Evolutionary conservation across 805 yeast genomes (phyloP), one percentile per base, ranked within the genome.

Genomic region (Saccharomycopsis olivae): DNA sequence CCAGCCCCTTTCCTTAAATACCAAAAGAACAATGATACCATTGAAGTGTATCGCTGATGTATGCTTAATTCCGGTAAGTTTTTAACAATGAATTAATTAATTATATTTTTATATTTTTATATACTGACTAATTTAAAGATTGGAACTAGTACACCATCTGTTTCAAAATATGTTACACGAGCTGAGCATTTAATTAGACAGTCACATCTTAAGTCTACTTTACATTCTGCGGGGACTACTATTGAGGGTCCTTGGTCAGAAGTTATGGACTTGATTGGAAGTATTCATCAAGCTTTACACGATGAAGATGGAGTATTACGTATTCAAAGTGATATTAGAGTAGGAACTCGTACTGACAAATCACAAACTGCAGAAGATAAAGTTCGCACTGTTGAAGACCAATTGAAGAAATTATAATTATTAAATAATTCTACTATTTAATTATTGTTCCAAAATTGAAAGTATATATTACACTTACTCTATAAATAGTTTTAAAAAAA

Each of bases 141-240:
- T 51, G 96, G 95, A 18, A 85, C 94, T 2, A 72, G 68, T 1
- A 62, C 71, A 1, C 75, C 92, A 1, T 83, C 94, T 1, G 87
- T 86, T 1, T 82, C 92, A 6, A 82, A 80, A 50, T 85, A 84
- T 50, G 77, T 86, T 32, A 76, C 94, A 5, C 65, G 70, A 35
- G 75, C 81, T 30, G 89, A 86, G 47, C 62, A 69, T 20, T 57
- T 74, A 39, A 76, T 86, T 19, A 66, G 79, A 43, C 66, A 66
- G 18, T 72, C 82, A 23, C 78, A 73, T 2, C 61, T 86, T 40
- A 66, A 75, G 36, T 75, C 79, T 47, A 75, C 83, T 1, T 62
- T 86, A 44, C 96, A 86, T 59, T 80, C 94, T 50, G 96, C 96
- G 2, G 96, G 96, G 3, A 86, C 95, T 5, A 85, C 95, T 2